phyloP scores from a whole-genome alignment of 2,329 filamentous ascomycete genomes.

The Fusarium sp. region DNA sequence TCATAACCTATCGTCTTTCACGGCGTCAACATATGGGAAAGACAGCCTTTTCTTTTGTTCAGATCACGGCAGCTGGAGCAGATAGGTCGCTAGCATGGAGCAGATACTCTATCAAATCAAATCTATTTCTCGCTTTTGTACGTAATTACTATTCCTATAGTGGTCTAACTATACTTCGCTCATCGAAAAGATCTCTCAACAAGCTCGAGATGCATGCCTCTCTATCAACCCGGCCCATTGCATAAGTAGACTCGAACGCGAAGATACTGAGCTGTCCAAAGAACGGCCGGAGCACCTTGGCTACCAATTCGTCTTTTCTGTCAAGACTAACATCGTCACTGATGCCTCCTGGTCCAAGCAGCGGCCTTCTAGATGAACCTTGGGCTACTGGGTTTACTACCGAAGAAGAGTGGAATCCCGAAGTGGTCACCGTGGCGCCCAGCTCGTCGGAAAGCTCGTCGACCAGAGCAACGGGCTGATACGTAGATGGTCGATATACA shows the following conservation, averaged over 20 bases:
- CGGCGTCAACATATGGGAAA: neutral
- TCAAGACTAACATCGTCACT: constrained; percentile 68
- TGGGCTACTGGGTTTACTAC: constrained; percentile 52
- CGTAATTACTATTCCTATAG: constrained; percentile 51
- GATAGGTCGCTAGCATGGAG: constrained; percentile 17
- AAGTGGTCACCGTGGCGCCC: constrained; percentile 56
- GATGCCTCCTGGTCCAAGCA: constrained; percentile 64
- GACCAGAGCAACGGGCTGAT: constrained; percentile 78
- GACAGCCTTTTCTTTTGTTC: constrained; percentile 4
- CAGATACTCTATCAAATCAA: constrained; percentile 31
- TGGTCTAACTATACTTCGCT: constrained; percentile 73
- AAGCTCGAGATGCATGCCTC: constrained; percentile 72
- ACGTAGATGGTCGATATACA: constrained; percentile 80
- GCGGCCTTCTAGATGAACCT: constrained; percentile 57
- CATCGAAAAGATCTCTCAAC: constrained; percentile 82
- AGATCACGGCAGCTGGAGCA: neutral
- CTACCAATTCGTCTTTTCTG: constrained; percentile 74
- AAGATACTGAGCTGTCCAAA: constrained; percentile 92
- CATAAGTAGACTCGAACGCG: constrained; percentile 92
- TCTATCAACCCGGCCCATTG: constrained; percentile 77
- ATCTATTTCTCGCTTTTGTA: constrained; percentile 3
- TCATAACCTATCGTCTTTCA: neutral
- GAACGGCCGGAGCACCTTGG: constrained; percentile 85
- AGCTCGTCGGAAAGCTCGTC: constrained; percentile 87
- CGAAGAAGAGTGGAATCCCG: constrained; percentile 51